A percentile compares a stretch with the other conserved stretches of the same genome.
Evolutionary conservation across 2,329 filamentous ascomycete genomes (phyloP).

Genomic region (Arthrobotrys megalospora): DNA sequence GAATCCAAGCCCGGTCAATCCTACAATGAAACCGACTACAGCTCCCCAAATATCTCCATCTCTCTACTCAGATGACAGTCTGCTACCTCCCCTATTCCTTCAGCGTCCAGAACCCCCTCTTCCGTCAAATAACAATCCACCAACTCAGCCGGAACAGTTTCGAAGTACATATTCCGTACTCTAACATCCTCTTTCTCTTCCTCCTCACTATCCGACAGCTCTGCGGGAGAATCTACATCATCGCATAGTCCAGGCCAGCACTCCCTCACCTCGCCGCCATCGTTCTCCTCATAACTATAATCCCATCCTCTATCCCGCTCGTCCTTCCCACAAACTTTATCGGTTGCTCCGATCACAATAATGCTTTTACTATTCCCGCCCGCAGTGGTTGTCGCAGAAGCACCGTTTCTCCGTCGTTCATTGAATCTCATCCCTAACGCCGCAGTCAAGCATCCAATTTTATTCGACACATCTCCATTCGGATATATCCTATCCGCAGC

Average conservation of each 20-base stretch:
- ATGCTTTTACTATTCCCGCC: conserved; percentile 42
- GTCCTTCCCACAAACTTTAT: conserved; percentile 57
- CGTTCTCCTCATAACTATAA: conserved; percentile 60
- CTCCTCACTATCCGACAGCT: conserved; percentile 13
- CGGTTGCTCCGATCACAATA: conserved; percentile 53
- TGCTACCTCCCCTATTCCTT: conserved; percentile 51
- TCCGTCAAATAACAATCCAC: conserved; percentile 59
- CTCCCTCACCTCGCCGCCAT: conserved; percentile 49
- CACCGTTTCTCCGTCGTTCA: conserved; percentile 22
- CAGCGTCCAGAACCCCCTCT: conserved; percentile 50
- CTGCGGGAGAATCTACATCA: conserved; percentile 36
- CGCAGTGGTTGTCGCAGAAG: not conserved
- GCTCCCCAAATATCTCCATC: conserved; percentile 55
- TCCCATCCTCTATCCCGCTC: conserved; percentile 58
- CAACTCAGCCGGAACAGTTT: conserved; percentile 56
- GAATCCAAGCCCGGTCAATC: not conserved
- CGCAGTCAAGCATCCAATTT: conserved; percentile 53
- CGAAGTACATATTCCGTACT: conserved; percentile 60
- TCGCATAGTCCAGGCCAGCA: conserved; percentile 43
- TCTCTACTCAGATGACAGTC: conserved; percentile 53
- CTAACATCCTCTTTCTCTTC: conserved; percentile 36
- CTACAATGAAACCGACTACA: conserved; percentile 4
- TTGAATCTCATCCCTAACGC: conserved; percentile 55
- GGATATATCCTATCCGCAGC: conserved; percentile 60
- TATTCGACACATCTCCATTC: conserved; percentile 58